Evolutionary conservation across 139 green algal genomes (phyloP).

Genomic region (Penium margaritaceum): DNA sequence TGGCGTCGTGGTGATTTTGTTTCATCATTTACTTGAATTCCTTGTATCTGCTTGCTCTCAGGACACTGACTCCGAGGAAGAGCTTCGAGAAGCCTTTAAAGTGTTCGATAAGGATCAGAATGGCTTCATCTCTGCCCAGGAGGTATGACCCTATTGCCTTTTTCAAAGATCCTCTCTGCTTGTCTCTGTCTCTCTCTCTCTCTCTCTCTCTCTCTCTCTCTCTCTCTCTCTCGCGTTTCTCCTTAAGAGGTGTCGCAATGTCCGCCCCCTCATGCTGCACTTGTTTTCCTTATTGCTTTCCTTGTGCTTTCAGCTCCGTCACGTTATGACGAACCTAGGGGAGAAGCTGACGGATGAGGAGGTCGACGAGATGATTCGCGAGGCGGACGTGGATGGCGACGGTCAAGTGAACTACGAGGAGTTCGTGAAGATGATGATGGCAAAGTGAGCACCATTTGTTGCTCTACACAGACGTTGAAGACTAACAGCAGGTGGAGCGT

Average conservation of each 20-base stretch:
- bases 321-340: constrained; percentile 96
- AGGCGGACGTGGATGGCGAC: constrained; percentile 65
- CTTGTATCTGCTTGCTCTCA: constrained; percentile 29
- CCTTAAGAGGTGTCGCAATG: too few relatives aligned
- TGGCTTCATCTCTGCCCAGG: constrained; percentile 92
- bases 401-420: constrained; percentile 65
- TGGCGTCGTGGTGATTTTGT: too few relatives aligned
- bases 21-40: too few relatives aligned
- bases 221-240: too few relatives aligned
- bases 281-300: background rate
- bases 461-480: too few relatives aligned
- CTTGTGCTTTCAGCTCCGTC: constrained; percentile 70
- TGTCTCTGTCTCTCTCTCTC: too few relatives aligned
- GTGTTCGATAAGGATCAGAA: constrained; percentile 99
- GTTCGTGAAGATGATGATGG: constrained; percentile 66
- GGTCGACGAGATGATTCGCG: constrained; percentile 67
- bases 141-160: constrained; percentile 45
- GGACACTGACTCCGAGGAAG: constrained; percentile 84
- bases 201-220: too few relatives aligned
- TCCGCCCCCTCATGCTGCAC: too few relatives aligned
- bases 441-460: constrained; percentile 48
- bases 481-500: too few relatives aligned
- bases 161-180: background rate
- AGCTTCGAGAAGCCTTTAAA: constrained; percentile 98
- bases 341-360: constrained; percentile 91